A percentile compares a stretch with the other conserved stretches of the same genome.
phyloP scores from a whole-genome alignment of 2,329 filamentous ascomycete genomes.

The Exophiala xenobiotica region DNA sequence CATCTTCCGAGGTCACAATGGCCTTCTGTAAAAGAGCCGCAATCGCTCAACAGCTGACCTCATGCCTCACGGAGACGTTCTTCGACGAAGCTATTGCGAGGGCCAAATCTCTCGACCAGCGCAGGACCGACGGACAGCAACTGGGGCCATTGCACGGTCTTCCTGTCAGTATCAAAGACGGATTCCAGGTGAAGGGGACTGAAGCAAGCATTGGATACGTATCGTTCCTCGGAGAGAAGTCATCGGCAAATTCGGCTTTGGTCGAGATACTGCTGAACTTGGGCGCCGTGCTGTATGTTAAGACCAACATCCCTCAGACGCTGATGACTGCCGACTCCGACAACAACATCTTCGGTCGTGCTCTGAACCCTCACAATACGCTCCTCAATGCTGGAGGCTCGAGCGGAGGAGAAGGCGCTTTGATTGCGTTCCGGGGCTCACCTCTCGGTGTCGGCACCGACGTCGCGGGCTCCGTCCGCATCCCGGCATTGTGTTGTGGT shows the following conservation, averaged over 20 bases:
- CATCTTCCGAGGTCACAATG: conserved; percentile 28
- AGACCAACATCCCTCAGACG: conserved; percentile 57
- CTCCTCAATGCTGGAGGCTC: conserved; percentile 37
- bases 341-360: conserved; percentile 46
- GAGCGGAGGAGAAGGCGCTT: conserved; percentile 41
- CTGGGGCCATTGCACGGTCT: conserved; percentile 36
- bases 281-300: conserved; percentile 47
- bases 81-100: conserved; percentile 32
- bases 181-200: conserved; percentile 31
- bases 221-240: conserved; percentile 34
- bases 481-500: conserved; percentile 38
- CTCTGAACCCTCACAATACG: conserved; percentile 42
- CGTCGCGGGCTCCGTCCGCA: conserved; percentile 40
- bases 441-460: conserved; percentile 37
- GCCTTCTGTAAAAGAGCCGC: conserved; percentile 33
- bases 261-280: conserved; percentile 41
- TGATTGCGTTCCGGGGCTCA: conserved; percentile 38
- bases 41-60: conserved; percentile 31
- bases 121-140: conserved; percentile 29
- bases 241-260: conserved; percentile 31
- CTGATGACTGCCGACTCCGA: conserved; percentile 47
- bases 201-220: conserved; percentile 38
- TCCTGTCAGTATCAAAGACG: conserved; percentile 36
- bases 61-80: conserved; percentile 35
- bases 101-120: conserved; percentile 32